Conservation (phyloP, 371 early-diverging fungal genomes). For the Mucor ambiguus region DNA sequence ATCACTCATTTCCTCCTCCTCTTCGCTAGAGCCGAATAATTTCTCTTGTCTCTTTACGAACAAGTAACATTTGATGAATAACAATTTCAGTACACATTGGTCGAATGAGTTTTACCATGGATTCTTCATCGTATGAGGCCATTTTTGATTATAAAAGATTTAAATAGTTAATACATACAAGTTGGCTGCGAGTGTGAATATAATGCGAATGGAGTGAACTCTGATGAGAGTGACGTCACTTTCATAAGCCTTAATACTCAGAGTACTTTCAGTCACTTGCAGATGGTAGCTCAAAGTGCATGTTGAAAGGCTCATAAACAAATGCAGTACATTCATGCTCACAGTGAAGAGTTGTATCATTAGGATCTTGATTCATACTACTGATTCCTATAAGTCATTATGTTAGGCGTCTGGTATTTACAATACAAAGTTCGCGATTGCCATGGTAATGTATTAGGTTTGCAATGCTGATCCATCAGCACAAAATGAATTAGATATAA, state of each 20-base stretch:
- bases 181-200: not conserved
- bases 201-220: not conserved
- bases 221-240: not conserved
- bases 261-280: not conserved
- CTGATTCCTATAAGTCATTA: not conserved
- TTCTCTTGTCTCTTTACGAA: constrained; percentile 19
- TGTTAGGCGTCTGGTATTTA: not conserved
- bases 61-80: not conserved
- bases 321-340: not conserved
- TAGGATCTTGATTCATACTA: not conserved
- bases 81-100: not conserved
- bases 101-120: constrained; percentile 1
- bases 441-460: not conserved
- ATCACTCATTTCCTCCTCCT: constrained; percentile 44
- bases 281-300: not conserved
- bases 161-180: not conserved
- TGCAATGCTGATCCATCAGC: not conserved
- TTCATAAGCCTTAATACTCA: not conserved
- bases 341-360: not conserved
- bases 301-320: not conserved
- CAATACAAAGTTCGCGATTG: not conserved
- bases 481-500: not conserved
- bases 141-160: constrained; percentile 7
- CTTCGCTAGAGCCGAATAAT: constrained; percentile 31
- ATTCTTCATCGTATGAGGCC: constrained; percentile 22